Evolutionary conservation across 169 alveolate genomes (phyloP).

Genomic region (Perkinsus chesapeaki): DNA sequence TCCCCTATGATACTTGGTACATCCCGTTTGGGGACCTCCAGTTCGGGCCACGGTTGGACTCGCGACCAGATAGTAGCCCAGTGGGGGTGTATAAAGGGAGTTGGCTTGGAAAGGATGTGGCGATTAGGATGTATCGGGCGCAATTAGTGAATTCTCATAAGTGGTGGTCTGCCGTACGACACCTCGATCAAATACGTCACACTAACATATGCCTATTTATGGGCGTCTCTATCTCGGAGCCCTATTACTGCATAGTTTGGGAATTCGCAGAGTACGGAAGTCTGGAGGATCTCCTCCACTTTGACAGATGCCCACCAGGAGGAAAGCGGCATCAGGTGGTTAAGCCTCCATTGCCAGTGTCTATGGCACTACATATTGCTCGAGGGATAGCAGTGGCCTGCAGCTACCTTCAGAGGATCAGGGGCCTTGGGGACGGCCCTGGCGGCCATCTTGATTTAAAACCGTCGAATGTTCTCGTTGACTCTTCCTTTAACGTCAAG

Average conservation of each 20-base stretch:
- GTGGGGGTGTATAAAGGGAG: slow-evolving; percentile 26
- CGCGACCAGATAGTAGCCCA: background rate
- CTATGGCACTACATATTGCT: background rate
- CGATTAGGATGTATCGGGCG: slow-evolving; percentile 22
- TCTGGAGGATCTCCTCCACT: slow-evolving; percentile 25
- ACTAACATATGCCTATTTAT: slow-evolving; percentile 27
- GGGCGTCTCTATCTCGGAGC: slow-evolving; percentile 33
- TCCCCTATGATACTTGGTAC: background rate
- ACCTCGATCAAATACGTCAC: slow-evolving; percentile 18
- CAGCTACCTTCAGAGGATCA: slow-evolving; percentile 26
- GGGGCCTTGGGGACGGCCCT: slow-evolving; percentile 12
- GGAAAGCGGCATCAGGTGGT: background rate
- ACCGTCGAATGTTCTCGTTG: slow-evolving; percentile 34
- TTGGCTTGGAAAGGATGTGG: slow-evolving; percentile 38
- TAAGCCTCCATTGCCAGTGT: slow-evolving; percentile 2
- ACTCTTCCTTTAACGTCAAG: slow-evolving; percentile 30
- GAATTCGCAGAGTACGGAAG: slow-evolving; percentile 26
- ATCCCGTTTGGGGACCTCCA: background rate
- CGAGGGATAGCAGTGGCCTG: slow-evolving; percentile 34
- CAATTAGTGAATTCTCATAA: slow-evolving; percentile 26
- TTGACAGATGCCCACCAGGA: slow-evolving; percentile 14
- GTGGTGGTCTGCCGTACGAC: background rate
- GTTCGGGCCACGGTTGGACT: background rate
- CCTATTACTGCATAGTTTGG: slow-evolving; percentile 30
- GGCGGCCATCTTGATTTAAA: slow-evolving; percentile 19